Evolutionary conservation across 1,284 basidiomycete genomes (phyloP).

Genomic region (Microbotryum lychnidis-dioicae): DNA sequence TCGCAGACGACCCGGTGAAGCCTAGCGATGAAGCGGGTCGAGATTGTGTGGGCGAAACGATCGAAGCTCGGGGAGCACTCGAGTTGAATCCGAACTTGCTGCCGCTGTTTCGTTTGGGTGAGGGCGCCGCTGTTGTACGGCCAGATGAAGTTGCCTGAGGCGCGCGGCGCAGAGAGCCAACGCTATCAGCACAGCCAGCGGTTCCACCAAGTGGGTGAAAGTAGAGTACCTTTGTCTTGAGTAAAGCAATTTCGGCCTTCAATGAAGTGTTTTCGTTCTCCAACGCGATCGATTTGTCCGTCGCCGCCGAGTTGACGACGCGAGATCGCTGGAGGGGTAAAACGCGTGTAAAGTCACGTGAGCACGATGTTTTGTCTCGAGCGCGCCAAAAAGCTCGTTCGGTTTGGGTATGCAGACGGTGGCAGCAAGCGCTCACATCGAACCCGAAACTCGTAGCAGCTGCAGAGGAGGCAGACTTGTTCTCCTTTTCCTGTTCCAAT

Average conservation of each 20-base stretch:
- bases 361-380: neutral
- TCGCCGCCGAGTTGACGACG: slow-evolving; percentile 1
- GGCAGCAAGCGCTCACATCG: neutral
- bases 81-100: too few relatives aligned
- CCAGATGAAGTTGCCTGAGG: too few relatives aligned
- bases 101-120: too few relatives aligned
- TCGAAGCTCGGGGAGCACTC: too few relatives aligned
- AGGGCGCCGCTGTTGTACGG: too few relatives aligned
- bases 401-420: neutral
- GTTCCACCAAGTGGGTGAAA: too few relatives aligned
- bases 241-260: too few relatives aligned
- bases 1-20: slow-evolving; percentile 3
- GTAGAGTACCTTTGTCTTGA: too few relatives aligned
- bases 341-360: slow-evolving; percentile 1
- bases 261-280: too few relatives aligned
- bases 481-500: slow-evolving; percentile 12
- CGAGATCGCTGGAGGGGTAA: neutral
- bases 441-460: neutral
- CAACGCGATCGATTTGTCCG: neutral
- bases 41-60: too few relatives aligned
- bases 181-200: too few relatives aligned
- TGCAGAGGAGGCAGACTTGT: neutral
- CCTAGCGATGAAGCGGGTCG: slow-evolving; percentile 6
- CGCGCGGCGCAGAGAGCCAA: too few relatives aligned
- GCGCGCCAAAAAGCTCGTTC: neutral